Base-by-base conservation (phyloP, 305 asterid species). In the Solanum aculeatissimum region DNA sequence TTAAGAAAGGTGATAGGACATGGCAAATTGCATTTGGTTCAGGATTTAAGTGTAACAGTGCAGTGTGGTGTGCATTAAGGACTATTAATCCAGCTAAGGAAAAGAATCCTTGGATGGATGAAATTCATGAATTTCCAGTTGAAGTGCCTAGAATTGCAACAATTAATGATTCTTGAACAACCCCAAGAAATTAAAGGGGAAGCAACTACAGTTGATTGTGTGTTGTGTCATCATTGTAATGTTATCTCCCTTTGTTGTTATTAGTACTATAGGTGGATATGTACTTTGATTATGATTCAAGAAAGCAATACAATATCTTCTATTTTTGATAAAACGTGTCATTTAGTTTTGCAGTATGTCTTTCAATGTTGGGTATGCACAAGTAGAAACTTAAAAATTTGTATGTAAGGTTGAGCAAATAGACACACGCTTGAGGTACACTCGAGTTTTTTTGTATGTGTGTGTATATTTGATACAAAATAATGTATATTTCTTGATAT, bases 11-110 rank as follows among this genome's bases (percentile, higher is more conserved):
- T 0, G 97, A 95, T 5, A 74, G 93, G 83, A 87, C 91, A 4
- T 95, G 98, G 98, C 98, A 93, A 74, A 95, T 95, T 25, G 98
- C 96, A 10, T 94, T 95, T 75, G 98, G 98, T 21, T 94, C 98
- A 19, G 98, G 98, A 27, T 95, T 95, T 35, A 94, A 94, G 88
- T 93, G 97, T 79, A 94, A 93, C 68, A 95, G 97, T 43, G 95
- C 93, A 1, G 96, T 95, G 15, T 95, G 98, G 98, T 79, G 82
- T 1, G 98, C 98, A 14, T 51, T 95, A 82, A 91, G 90, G 83
- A 88, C 91, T 9, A 81, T 95, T 49, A 85, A 95, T 82, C 95
- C 98, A 65, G 89, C 87, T 1, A 91, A 88, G 85, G 97, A 92
- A 90, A 92, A 88, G 89, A 94, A 81, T 80, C 97, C 97, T 1